These are phyloP conservation scores for Jacaranda copaia DNA, from an alignment of 257 asterid genomes.

Conservation along the genomic window DNA sequence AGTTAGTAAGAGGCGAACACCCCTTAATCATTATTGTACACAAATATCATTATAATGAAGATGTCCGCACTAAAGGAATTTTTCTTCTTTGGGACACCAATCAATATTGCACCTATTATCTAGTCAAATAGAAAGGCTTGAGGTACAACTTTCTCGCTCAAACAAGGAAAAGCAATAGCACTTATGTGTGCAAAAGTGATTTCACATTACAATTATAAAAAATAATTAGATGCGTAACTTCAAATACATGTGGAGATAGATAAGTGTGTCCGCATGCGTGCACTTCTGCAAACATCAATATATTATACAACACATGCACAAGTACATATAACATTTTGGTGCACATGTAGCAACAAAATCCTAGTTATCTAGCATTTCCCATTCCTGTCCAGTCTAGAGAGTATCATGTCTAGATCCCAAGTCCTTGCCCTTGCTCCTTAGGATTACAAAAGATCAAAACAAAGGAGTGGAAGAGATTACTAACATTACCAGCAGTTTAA, in stretches of 20 bases:
- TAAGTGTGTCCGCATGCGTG: background rate
- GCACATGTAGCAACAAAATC: background rate
- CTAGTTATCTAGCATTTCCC: background rate
- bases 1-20: background rate
- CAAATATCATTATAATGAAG: background rate
- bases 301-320: conserved; percentile 3
- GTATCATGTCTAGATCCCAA: background rate
- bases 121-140: background rate
- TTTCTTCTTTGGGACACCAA: background rate
- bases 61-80: background rate
- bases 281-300: background rate
- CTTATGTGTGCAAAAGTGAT: background rate
- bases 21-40: background rate
- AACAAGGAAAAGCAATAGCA: conserved; percentile 3
- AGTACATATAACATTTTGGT: background rate
- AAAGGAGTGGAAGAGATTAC: background rate
- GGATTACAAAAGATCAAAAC: background rate
- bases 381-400: background rate
- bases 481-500: background rate
- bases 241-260: background rate
- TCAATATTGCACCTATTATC: background rate
- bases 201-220: background rate
- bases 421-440: background rate
- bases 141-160: background rate
- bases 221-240: background rate